Base-by-base conservation (phyloP, 257 asterid genomes). In the Coffea canephora region DNA sequence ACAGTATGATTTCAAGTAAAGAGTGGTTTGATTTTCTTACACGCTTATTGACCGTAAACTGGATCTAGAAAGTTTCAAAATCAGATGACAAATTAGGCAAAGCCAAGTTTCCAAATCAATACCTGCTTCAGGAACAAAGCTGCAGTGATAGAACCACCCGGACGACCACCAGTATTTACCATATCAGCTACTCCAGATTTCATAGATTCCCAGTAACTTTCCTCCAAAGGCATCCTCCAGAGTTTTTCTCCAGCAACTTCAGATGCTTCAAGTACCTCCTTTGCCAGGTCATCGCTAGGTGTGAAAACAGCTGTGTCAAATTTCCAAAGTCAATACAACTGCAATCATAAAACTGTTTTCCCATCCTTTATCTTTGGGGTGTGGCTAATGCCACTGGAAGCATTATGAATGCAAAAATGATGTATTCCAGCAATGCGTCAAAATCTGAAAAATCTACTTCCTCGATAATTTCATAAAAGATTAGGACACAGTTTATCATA, bases 91-190 rank as follows among this genome's bases (percentile, higher is more conserved):
- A 19, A 0, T 4, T 12, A 75, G 52, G 61, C 5, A 59, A 27
- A 36, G 27, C 45, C 8, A 41, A 52, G 25, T 10, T 72, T n/a
- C 23, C 59, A 45, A 36, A 19, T 23, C 21, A 65, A 69, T 90
- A 93, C 99, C 99, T 95, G 98, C 86, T 96, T 96, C 90, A 96
- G 89, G 95, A 96, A 96, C 83, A 96, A 95, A 81, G 99, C 97
- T 27, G 99, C 99, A 0, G 93, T 90, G 84, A 96, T 96, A 41
- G 98, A 88, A 18, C 99, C 99, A 65, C 97, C 99, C 82, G 82
- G 95, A 83, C 97, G 97, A 72, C 95, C 90, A 16, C 99, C 99
- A 0, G 97, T 94, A 75, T 96, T 96, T 43, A 90, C 98, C 99
- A 96, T 94, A 85, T 96, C 99, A 64, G 99, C 99, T 76, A 94